Evolutionary conservation across 1,139 yeast species (phyloP).

Genomic region (Sugiyamaella novakii): DNA sequence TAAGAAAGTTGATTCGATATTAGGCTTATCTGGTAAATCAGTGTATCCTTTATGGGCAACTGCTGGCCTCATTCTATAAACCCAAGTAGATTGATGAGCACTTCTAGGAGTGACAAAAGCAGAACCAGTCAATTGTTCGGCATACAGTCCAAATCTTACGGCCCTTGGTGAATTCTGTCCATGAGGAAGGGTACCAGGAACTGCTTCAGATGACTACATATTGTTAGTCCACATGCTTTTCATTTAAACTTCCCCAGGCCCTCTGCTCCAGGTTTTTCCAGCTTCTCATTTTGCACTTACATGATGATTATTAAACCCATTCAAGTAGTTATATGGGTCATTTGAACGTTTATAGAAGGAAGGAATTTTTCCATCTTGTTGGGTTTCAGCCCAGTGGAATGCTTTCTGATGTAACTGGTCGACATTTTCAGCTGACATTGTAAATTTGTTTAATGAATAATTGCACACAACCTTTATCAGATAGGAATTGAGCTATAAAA

Average conservation of each 20-base stretch:
- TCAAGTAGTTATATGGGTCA: constrained; percentile 8
- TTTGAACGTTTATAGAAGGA: constrained; percentile 8
- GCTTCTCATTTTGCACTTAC: constrained; percentile 1
- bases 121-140: constrained; percentile 11
- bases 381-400: constrained; percentile 16
- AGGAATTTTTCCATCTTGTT: constrained; percentile 8
- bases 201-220: constrained; percentile 13
- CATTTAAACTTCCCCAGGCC: neutral
- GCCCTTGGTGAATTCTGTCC: constrained; percentile 11
- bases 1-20: constrained; percentile 2
- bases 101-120: constrained; percentile 10
- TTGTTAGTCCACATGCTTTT: neutral
- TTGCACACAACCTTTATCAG: neutral
- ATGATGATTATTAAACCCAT: constrained; percentile 7
- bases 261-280: neutral
- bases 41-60: constrained; percentile 14
- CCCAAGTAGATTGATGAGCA: constrained; percentile 11
- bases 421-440: constrained; percentile 1
- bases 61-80: constrained; percentile 14
- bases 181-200: constrained; percentile 14
- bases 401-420: constrained; percentile 9
- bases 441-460: neutral
- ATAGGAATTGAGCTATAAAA: neutral
- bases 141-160: constrained; percentile 13
- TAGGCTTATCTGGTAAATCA: constrained; percentile 7